These are phyloP conservation scores for Solanum boliviense DNA, from an alignment of 257 asterid genomes.

Conservation along the genomic window DNA sequence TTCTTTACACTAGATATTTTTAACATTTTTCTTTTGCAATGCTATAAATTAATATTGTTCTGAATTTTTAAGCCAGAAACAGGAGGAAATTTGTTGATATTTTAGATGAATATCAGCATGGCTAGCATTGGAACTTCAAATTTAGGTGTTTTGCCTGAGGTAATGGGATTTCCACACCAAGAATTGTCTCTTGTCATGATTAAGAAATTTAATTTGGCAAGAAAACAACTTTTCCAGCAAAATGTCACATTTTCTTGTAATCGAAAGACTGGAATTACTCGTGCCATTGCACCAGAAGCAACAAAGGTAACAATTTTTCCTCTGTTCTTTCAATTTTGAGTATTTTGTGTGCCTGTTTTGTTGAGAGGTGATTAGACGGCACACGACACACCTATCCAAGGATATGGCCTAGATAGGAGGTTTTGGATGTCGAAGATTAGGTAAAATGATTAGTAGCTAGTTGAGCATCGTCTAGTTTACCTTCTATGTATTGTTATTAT, in stretches of 20 bases:
- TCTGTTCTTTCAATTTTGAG: background rate
- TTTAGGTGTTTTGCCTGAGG: constrained; percentile 2
- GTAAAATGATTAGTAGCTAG: background rate
- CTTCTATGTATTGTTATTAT: background rate
- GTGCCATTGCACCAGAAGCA: constrained; percentile 1
- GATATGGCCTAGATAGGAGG: background rate
- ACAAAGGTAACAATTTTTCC: background rate
- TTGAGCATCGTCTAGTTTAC: background rate
- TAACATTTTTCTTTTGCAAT: background rate
- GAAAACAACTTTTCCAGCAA: background rate
- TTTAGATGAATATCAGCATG: background rate
- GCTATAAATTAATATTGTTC: background rate
- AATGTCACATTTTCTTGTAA: background rate
- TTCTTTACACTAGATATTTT: constrained; percentile 1
- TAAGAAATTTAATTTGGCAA: background rate
- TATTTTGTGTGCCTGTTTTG: background rate
- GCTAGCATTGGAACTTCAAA: constrained; percentile 8
- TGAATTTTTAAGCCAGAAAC: background rate
- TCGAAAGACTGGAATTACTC: background rate
- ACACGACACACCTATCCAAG: too few relatives aligned
- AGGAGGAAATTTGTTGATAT: background rate
- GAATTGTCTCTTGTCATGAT: background rate
- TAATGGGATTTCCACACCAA: background rate
- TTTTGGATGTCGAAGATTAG: background rate
- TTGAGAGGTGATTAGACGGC: background rate